Conservation (phyloP, 2,329 filamentous ascomycete genomes). For the Thielaviopsis euricoi region DNA sequence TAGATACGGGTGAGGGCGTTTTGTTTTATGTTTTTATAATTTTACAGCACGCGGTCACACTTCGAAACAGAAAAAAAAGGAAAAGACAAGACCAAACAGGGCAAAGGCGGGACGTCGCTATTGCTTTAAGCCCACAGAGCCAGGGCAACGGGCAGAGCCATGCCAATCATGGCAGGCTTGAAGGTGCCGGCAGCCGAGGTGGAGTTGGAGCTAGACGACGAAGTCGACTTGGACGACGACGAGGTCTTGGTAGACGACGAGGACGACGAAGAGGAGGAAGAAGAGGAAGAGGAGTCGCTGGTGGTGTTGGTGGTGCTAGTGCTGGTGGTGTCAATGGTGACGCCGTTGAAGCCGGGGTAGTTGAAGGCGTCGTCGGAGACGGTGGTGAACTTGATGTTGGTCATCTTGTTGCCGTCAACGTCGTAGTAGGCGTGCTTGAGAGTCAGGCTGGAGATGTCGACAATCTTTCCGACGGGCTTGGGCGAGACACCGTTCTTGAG, state of each 20-base stretch:
- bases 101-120: background rate
- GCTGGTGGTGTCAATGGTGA: constrained; percentile 12
- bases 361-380: constrained; percentile 29
- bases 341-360: constrained; percentile 27
- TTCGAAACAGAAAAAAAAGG: constrained; percentile 1
- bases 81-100: background rate
- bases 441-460: constrained; percentile 48
- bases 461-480: constrained; percentile 48
- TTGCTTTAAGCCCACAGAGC: constrained; percentile 10
- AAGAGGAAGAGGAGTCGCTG: constrained; percentile 1
- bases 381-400: constrained; percentile 30
- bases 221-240: constrained; percentile 1
- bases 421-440: constrained; percentile 31
- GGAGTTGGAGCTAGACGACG: background rate
- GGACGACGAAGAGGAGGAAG: background rate
- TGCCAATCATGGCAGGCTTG: constrained; percentile 11
- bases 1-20: background rate
- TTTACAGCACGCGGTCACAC: too few relatives aligned
- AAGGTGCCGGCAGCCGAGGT: constrained; percentile 10
- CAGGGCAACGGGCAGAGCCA: constrained; percentile 11
- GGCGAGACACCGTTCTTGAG: constrained; percentile 60
- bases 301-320: constrained; percentile 3
- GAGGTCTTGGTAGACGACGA: background rate
- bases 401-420: constrained; percentile 25
- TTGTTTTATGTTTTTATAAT: too few relatives aligned